phyloP scores from a whole-genome alignment of 345 rosid species.

The Populus simonii region DNA sequence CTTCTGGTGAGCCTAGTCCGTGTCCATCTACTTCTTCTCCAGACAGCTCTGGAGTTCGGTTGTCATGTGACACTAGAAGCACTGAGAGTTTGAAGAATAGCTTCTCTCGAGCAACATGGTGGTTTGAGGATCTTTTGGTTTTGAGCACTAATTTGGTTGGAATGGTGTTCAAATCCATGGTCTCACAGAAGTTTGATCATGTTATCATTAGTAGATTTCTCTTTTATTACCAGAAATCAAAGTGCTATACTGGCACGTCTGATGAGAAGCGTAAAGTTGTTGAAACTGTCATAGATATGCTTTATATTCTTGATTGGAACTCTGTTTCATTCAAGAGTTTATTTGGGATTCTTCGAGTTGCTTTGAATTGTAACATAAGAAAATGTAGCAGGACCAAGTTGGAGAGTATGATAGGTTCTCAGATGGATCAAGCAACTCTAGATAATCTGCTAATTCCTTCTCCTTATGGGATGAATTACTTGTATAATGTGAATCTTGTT shows the following conservation, averaged over 20 bases:
- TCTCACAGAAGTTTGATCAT: conserved; percentile 55
- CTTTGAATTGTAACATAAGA: conserved; percentile 44
- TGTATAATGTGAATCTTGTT: conserved; percentile 75
- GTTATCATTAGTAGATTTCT: conserved; percentile 56
- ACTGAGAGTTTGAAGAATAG: conserved; percentile 76
- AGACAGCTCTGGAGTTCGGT: conserved; percentile 65
- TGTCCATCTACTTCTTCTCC: conserved; percentile 74
- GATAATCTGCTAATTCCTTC: conserved; percentile 85
- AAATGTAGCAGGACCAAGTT: conserved; percentile 53
- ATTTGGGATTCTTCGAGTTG: conserved; percentile 59
- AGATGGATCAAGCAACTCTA: conserved; percentile 69
- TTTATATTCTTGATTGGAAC: conserved; percentile 48
- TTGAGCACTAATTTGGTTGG: conserved; percentile 41
- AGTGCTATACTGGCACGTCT: conserved; percentile 35
- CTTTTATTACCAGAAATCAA: conserved; percentile 76
- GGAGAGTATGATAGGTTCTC: conserved; percentile 80
- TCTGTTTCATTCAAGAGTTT: conserved; percentile 69
- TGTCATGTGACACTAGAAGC: conserved; percentile 79
- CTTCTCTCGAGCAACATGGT: conserved; percentile 58
- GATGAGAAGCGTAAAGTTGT: conserved; percentile 51
- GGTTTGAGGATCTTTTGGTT: conserved; percentile 76
- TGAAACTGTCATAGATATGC: conserved; percentile 53
- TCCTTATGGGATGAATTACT: conserved; percentile 46
- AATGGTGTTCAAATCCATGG: conserved; percentile 50
- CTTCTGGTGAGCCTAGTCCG: conserved; percentile 63